phyloP scores from a whole-genome alignment of 108 stramenopile genomes.

The Cyclotella cryptica region DNA sequence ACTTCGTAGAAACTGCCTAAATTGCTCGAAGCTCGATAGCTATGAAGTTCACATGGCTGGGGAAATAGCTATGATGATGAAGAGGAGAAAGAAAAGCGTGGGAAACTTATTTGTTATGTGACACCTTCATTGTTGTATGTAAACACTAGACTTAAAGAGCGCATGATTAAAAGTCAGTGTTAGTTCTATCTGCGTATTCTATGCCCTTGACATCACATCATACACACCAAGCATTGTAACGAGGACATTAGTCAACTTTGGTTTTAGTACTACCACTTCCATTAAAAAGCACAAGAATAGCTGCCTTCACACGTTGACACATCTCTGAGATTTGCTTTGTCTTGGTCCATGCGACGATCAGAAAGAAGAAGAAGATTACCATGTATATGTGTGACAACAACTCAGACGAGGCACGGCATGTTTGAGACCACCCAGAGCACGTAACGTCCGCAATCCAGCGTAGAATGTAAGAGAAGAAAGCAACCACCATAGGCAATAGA shows the following conservation, averaged over 20 bases:
- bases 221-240: neutral
- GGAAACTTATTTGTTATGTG: no score
- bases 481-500: conserved; percentile 83
- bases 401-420: conserved; percentile 79
- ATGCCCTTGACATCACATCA: no score
- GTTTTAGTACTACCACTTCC: conserved; percentile 35
- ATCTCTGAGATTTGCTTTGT: conserved; percentile 74
- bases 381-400: conserved; percentile 82
- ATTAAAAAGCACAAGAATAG: conserved; percentile 54
- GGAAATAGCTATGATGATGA: no score
- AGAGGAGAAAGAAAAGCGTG: no score
- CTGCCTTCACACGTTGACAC: conserved; percentile 54
- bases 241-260: conserved; percentile 11
- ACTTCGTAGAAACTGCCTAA: no score
- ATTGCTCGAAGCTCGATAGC: no score
- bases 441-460: conserved; percentile 82
- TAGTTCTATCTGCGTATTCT: no score
- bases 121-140: no score
- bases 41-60: no score
- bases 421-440: conserved; percentile 79
- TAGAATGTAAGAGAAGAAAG: conserved; percentile 74
- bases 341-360: conserved; percentile 85
- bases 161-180: no score
- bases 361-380: conserved; percentile 80
- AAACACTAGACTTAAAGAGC: no score